Base-by-base conservation (phyloP, 805 yeast genomes). In the Monosporozyma siamensis region DNA sequence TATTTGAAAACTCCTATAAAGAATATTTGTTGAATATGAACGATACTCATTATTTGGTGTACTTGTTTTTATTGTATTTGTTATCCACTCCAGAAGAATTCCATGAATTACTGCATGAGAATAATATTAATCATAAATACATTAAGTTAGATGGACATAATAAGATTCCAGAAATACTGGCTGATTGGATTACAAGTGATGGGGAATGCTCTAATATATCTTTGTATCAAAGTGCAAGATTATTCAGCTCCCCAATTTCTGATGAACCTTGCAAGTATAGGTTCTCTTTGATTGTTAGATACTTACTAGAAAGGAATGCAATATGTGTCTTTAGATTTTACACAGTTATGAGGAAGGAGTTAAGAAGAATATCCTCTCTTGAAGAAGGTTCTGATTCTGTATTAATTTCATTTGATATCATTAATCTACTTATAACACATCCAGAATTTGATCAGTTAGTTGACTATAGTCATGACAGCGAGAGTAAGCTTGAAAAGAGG, bases 1-100 rank as follows among this genome's bases (percentile, higher is more conserved):
- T 75, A 22, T 69, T 75, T 52, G 59, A 60, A n/a, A 58, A 67
- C 11, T 63, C 78, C 46, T 67, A 64, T 44, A 48, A 49, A 15
- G 69, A 67, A 37, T 63, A 54, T 23, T 24, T 44, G n/a, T 29
- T 40, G 5, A 46, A 51, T 17, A 31, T 43, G 6, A 38, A 47
- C 1, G 40, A 44, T 9, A 34, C 38, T 0, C 43, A 48, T 15
- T 44, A 49, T 30, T 38, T 56, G 17, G 50, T 53, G 41, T 61
- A 50, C 43, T 51, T 52, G 45, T 57, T 58, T 43, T 58, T 54
- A 54, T 58, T 59, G 25, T 70, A 52, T 46, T 51, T 70, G 4
- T 42, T 70, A 8, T 48, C 64, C 17, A 57, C 62, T 14, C 61
- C 67, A 4, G 61, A 63, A 3, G 70, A 69, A 7, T 51, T 72